These are phyloP conservation scores for Apiotrichum veenhuisii DNA, from an alignment of 1,284 basidiomycete genomes.

Conservation along the genomic window DNA sequence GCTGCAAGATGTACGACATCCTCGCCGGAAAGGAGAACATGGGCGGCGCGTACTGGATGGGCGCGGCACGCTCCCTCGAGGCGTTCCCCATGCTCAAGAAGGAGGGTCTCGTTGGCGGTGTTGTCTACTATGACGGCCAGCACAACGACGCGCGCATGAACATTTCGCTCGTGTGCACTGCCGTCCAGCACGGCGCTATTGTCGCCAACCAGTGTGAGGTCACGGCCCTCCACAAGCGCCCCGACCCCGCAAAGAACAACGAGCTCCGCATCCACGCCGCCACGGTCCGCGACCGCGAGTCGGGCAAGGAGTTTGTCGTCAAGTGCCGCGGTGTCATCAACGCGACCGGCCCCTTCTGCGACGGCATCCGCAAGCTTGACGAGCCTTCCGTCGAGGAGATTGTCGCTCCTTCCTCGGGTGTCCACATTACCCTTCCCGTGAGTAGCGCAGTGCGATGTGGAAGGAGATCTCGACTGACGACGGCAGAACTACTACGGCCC, in stretches of 20 bases:
- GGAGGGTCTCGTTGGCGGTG: constrained; percentile 86
- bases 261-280: constrained; percentile 67
- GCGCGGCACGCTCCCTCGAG: constrained; percentile 85
- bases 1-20: constrained; percentile 95
- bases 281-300: constrained; percentile 74
- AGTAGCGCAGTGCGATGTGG: constrained; percentile 7
- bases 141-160: constrained; percentile 99
- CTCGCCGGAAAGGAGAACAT: constrained; percentile 96
- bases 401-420: constrained; percentile 85
- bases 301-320: constrained; percentile 70
- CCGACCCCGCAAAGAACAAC: constrained; percentile 53
- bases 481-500: constrained; percentile 83
- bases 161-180: constrained; percentile 87
- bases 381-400: constrained; percentile 78
- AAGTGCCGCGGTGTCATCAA: constrained; percentile 91
- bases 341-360: constrained; percentile 92
- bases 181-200: constrained; percentile 85
- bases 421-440: constrained; percentile 88
- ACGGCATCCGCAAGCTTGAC: constrained; percentile 81
- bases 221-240: constrained; percentile 67
- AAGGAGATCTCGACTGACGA: neutral
- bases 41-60: constrained; percentile 92
- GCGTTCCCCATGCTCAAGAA: constrained; percentile 94
- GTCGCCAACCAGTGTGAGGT: constrained; percentile 91
- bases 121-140: constrained; percentile 98